A percentile compares a stretch with the other conserved stretches of the same genome.
phyloP scores from a whole-genome alignment of 2,329 filamentous ascomycete genomes.

The Neofusicoccum sp. region DNA sequence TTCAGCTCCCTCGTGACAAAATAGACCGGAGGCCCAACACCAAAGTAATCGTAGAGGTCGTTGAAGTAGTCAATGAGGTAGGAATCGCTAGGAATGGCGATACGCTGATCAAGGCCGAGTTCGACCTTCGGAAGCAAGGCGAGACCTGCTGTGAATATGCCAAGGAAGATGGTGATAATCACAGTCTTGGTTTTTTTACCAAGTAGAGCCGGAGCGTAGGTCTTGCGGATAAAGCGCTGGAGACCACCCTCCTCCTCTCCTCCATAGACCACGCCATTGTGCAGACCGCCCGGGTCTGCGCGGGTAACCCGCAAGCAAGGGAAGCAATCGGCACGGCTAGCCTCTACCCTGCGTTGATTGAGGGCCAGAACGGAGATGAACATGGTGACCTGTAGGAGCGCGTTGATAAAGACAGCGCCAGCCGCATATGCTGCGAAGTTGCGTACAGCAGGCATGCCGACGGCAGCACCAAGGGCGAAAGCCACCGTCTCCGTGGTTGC shows the following conservation, averaged over 20 bases:
- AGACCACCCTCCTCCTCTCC: slow-evolving; percentile 81
- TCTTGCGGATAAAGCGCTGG: slow-evolving; percentile 86
- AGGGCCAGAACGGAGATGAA: slow-evolving; percentile 89
- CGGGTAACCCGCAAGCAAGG: slow-evolving; percentile 83
- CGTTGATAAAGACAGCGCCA: slow-evolving; percentile 95
- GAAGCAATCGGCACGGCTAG: slow-evolving; percentile 85
- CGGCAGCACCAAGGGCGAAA: slow-evolving; percentile 88
- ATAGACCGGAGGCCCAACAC: slow-evolving; percentile 90
- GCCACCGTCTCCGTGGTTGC: slow-evolving; percentile 93
- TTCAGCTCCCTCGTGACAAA: slow-evolving; percentile 88
- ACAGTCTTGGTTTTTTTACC: slow-evolving; percentile 76
- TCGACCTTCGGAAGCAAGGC: slow-evolving; percentile 82
- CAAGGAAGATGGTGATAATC: slow-evolving; percentile 81
- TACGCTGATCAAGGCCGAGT: slow-evolving; percentile 89
- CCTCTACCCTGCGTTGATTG: slow-evolving; percentile 89
- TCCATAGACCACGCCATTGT: slow-evolving; percentile 66
- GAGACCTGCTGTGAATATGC: slow-evolving; percentile 81
- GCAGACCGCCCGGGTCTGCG: slow-evolving; percentile 69
- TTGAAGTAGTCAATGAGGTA: slow-evolving; percentile 97
- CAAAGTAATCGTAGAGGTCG: slow-evolving; percentile 90
- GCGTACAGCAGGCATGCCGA: slow-evolving; percentile 95
- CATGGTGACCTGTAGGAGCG: slow-evolving; percentile 94
- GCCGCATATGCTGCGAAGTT: slow-evolving; percentile 98
- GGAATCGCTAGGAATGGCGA: slow-evolving; percentile 89
- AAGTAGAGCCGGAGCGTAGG: slow-evolving; percentile 81